Evolutionary conservation across 768 basidiomycete genomes (phyloP), one percentile per base, ranked within the genome.

Genomic region (Agaricus subrufescens): DNA sequence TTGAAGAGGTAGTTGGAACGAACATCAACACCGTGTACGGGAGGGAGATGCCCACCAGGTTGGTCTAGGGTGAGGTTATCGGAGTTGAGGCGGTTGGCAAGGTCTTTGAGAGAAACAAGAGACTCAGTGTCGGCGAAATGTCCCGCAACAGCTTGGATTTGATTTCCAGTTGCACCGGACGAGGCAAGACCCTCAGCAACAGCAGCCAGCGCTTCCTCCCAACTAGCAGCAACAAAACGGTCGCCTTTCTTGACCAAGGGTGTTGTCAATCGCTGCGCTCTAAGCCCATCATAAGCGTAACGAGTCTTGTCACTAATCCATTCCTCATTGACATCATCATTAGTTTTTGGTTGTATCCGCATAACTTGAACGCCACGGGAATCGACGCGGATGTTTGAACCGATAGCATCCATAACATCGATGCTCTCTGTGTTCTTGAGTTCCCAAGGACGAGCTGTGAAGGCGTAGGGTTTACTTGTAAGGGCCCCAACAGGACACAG

Each of bases 231-330:
- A 29, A 94, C 87, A 69, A 98, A 98, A 14, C 94, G 85, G 68
- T 95, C 92, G n/a, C 91, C 95, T 54, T 86, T 77, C 69, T 94
- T 90, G 60, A 98, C 74, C 43, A 98, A 81, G 2, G 97, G 97
- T 0, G 87, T 87, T 3, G 95, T 98, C 64, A 99, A 76, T 23
- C 96, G 89, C 70, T 99, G 97, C 80, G 93, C 96, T 65, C 85
- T 85, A 31, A 99, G 81, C 9, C 97, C 97, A 65, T 99, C 97
- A 70, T 94, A 90, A 1, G 96, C 91, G 70, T 94, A 94, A 56
- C 97, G 90, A 1, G 96, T 94, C 81, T 99, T 99, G 80, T 99
- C 97, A 71, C 83, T 94, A 69, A 99, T 96, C 97, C 97, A 98
- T 71, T 99, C 97, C 76, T 99, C 97, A 70, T 99, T 99, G 61